Conservation (phyloP, 768 basidiomycete species). For the Hericium rajendrae region DNA sequence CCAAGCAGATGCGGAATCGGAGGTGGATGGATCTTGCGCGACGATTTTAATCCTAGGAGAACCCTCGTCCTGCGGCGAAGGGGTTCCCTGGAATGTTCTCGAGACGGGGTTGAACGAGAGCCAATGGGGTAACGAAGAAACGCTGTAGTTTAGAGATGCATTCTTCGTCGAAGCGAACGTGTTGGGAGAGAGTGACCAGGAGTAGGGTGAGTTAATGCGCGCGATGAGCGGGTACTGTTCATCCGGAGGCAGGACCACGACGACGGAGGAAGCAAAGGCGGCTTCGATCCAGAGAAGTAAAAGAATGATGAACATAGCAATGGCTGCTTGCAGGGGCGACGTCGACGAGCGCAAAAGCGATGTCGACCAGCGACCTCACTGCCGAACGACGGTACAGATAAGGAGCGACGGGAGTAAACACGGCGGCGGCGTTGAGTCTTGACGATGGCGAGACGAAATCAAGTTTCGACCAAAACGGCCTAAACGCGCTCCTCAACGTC, state of each 20-base stretch:
- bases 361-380: slow-evolving; percentile 20
- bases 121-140: slow-evolving; percentile 62
- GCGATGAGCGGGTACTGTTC: slow-evolving; percentile 75
- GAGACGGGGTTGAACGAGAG: slow-evolving; percentile 56
- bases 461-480: background rate
- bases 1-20: slow-evolving; percentile 34
- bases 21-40: slow-evolving; percentile 44
- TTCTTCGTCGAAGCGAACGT: slow-evolving; percentile 54
- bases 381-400: slow-evolving; percentile 7
- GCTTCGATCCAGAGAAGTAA: slow-evolving; percentile 40
- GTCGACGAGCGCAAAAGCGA: slow-evolving; percentile 15
- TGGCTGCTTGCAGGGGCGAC: slow-evolving; percentile 18
- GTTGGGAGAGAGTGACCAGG: slow-evolving; percentile 54
- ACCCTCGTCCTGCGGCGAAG: slow-evolving; percentile 53
- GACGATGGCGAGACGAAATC: background rate
- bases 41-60: slow-evolving; percentile 49
- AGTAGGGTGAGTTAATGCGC: slow-evolving; percentile 50
- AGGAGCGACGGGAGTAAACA: slow-evolving; percentile 4
- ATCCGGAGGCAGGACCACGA: slow-evolving; percentile 50
- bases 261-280: slow-evolving; percentile 29
- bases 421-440: background rate
- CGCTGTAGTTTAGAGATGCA: slow-evolving; percentile 38
- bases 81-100: slow-evolving; percentile 60
- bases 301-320: slow-evolving; percentile 58
- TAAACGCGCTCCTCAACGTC: background rate